Percentiles rank a stretch among this genome's conserved stretches.
phyloP scores from a whole-genome alignment of 805 yeast species.

The Zygosaccharomyces siamensis region DNA sequence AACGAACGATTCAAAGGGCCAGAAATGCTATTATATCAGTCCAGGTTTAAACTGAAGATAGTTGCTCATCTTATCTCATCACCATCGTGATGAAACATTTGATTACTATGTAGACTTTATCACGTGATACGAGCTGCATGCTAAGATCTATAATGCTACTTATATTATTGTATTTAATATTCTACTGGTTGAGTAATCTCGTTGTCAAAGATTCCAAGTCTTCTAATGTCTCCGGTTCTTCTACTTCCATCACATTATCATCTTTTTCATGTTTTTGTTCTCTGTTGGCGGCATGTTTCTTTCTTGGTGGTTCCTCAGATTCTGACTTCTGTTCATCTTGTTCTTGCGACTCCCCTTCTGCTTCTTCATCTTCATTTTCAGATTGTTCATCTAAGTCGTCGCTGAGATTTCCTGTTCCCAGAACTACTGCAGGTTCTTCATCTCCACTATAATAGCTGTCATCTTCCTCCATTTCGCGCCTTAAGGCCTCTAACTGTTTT shows the following conservation, averaged over 20 bases:
- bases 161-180: neutral
- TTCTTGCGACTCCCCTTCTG: slow-evolving; percentile 12
- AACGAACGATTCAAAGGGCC: too few relatives aligned
- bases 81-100: neutral
- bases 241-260: slow-evolving; percentile 59
- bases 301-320: slow-evolving; percentile 30
- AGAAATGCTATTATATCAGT: neutral
- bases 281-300: slow-evolving; percentile 26
- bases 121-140: slow-evolving; percentile 4
- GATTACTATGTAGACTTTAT: neutral
- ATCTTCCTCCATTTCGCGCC: slow-evolving; percentile 41
- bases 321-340: slow-evolving; percentile 20
- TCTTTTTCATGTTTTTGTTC: slow-evolving; percentile 18
- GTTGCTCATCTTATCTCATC: neutral
- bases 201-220: slow-evolving; percentile 87
- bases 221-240: slow-evolving; percentile 85
- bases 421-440: slow-evolving; percentile 29
- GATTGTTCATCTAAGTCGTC: slow-evolving; percentile 41
- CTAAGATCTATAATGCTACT: slow-evolving; percentile 3
- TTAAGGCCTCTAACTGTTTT: slow-evolving; percentile 75
- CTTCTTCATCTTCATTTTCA: slow-evolving; percentile 19
- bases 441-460: slow-evolving; percentile 23
- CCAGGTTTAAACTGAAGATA: neutral
- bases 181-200: slow-evolving; percentile 33
- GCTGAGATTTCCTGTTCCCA: slow-evolving; percentile 34